Evolutionary conservation across 768 basidiomycete species (phyloP).

Genomic region (Inosperma sp.): DNA sequence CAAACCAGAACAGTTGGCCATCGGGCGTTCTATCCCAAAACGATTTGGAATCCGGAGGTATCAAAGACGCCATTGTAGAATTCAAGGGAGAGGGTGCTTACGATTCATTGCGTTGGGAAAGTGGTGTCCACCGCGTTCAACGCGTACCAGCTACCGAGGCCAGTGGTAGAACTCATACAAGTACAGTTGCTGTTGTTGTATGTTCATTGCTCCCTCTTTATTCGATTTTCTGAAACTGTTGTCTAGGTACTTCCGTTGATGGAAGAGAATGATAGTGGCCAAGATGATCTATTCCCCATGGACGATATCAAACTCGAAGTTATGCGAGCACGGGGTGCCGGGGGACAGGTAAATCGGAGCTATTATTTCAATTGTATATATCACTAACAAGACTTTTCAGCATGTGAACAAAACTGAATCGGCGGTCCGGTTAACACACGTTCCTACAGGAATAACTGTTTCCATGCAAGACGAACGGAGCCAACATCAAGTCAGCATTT

Average conservation of each 20-base stretch:
- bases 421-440: constrained; percentile 89
- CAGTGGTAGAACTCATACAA: constrained; percentile 86
- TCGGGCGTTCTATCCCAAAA: constrained; percentile 55
- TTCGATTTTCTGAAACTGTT: neutral
- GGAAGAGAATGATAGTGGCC: constrained; percentile 55
- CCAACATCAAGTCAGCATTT: constrained; percentile 75
- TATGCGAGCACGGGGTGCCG: constrained; percentile 95
- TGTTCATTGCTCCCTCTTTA: constrained; percentile 24
- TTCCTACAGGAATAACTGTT: constrained; percentile 89
- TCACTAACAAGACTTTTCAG: constrained; percentile 33
- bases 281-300: constrained; percentile 70
- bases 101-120: constrained; percentile 81
- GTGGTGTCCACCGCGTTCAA: constrained; percentile 94
- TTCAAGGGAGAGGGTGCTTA: constrained; percentile 75
- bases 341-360: constrained; percentile 71
- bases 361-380: neutral
- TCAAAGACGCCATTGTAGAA: constrained; percentile 76
- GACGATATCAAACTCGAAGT: constrained; percentile 89
- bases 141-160: constrained; percentile 88
- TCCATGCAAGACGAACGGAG: constrained; percentile 98
- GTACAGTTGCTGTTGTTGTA: constrained; percentile 84
- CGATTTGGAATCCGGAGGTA: constrained; percentile 56
- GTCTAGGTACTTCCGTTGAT: constrained; percentile 77
- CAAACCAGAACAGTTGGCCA: constrained; percentile 56
- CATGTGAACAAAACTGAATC: constrained; percentile 99